These are phyloP conservation scores for Epicoccum nigrum DNA, from an alignment of 2,329 filamentous ascomycete species.

Conservation along the genomic window DNA sequence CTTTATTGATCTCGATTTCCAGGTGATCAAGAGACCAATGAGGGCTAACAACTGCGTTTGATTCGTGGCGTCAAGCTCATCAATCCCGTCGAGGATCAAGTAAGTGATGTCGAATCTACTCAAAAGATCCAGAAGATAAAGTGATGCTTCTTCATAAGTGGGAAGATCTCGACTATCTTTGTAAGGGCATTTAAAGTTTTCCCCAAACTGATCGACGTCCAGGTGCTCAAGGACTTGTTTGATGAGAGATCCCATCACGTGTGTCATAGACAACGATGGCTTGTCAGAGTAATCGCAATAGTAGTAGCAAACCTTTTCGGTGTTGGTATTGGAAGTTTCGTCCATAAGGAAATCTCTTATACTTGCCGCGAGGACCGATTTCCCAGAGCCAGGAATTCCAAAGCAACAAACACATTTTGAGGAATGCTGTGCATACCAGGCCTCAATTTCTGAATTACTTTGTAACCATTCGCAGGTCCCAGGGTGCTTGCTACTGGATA, in stretches of 20 bases:
- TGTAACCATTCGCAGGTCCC: too few relatives aligned
- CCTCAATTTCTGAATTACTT: background rate
- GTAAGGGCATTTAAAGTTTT: conserved; percentile 8
- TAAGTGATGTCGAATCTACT: conserved; percentile 1
- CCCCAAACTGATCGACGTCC: conserved; percentile 9
- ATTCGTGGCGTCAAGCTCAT: conserved; percentile 17
- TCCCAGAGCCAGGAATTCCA: conserved; percentile 32
- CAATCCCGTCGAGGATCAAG: conserved; percentile 26
- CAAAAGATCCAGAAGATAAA: conserved; percentile 7
- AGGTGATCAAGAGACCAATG: conserved; percentile 1
- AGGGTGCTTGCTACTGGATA: background rate
- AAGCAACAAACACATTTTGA: conserved; percentile 27
- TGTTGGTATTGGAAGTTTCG: too few relatives aligned
- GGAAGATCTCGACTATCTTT: background rate
- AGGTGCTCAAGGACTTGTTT: too few relatives aligned
- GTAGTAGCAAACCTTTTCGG: background rate
- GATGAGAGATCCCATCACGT: too few relatives aligned
- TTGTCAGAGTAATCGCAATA: background rate
- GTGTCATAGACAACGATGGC: background rate
- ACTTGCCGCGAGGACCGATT: conserved; percentile 22
- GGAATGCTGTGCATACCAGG: conserved; percentile 5
- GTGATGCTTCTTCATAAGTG: background rate
- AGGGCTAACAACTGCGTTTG: conserved; percentile 5
- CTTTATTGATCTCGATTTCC: background rate
- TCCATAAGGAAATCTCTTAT: background rate